Evolutionary conservation across 352 stramenopile genomes (phyloP).

Genomic region (Phytophthora pistaciae): DNA sequence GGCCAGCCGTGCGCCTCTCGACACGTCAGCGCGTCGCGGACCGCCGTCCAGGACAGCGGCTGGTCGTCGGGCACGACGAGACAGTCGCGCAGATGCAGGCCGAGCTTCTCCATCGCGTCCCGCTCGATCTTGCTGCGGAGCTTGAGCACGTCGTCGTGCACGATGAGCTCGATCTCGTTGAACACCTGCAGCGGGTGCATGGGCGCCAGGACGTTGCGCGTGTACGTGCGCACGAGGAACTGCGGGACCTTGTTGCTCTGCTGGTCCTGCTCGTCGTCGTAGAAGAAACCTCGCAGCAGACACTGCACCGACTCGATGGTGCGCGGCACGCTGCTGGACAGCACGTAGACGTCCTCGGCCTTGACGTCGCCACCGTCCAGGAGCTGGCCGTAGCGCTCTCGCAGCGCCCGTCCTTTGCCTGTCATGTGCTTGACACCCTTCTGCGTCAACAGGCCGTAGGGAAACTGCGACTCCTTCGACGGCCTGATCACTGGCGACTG

Average conservation of each 20-base stretch:
- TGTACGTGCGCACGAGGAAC: conserved; percentile 73
- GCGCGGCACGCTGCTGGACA: conserved; percentile 79
- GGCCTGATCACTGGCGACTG: conserved; percentile 57
- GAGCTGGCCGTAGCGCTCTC: conserved; percentile 55
- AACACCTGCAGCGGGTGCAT: conserved; percentile 72
- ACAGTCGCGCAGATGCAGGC: conserved; percentile 45
- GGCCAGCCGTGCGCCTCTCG: conserved; percentile 64
- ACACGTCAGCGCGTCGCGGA: conserved; percentile 78
- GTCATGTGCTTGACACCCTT: conserved; percentile 80
- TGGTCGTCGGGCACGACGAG: conserved; percentile 58
- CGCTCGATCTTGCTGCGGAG: conserved; percentile 35
- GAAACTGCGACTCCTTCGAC: conserved; percentile 47
- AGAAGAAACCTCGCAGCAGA: conserved; percentile 78
- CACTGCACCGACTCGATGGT: conserved; percentile 84
- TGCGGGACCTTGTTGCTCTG: conserved; percentile 25
- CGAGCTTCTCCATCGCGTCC: conserved; percentile 45
- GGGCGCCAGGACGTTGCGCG: conserved; percentile 70
- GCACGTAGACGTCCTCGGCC: conserved; percentile 68
- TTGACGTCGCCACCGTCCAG: conserved; percentile 36
- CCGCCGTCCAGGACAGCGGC: conserved; percentile 74
- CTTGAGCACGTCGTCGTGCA: conserved; percentile 61
- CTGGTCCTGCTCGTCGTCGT: conserved; percentile 21
- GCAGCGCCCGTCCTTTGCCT: conserved; percentile 59
- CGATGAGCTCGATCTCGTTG: conserved; percentile 74
- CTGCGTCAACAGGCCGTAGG: conserved; percentile 69